Conservation (phyloP, 352 stramenopile genomes). For the Aphanomyces invadans region DNA sequence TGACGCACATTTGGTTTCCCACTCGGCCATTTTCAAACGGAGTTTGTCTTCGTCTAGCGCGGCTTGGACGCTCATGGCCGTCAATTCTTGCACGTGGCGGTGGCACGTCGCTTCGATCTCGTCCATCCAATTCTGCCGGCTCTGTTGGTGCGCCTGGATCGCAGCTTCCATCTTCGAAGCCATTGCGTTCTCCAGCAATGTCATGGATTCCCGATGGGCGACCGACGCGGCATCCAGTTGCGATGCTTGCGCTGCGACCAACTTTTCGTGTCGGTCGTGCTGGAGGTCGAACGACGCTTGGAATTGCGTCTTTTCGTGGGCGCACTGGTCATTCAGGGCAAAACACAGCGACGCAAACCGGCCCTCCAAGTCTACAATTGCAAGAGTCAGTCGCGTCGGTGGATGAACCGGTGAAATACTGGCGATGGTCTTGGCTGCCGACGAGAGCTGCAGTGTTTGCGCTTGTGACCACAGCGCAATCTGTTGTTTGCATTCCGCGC, state of each 20-base stretch:
- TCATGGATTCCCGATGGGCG: neutral
- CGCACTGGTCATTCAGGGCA: conserved; percentile 12
- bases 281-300: neutral
- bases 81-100: neutral
- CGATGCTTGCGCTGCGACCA: neutral
- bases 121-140: neutral
- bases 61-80: neutral
- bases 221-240: neutral
- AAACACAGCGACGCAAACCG: conserved; percentile 16
- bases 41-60: conserved; percentile 16
- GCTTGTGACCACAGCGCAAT: neutral
- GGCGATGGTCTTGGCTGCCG: conserved; percentile 14
- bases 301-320: conserved; percentile 9
- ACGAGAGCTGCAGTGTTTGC: neutral
- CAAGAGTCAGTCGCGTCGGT: neutral
- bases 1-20: conserved; percentile 13
- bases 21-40: conserved; percentile 18
- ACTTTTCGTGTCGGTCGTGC: neutral
- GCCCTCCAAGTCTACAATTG: neutral
- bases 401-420: too few relatives aligned
- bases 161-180: neutral
- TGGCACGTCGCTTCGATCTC: neutral
- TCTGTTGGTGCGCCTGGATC: neutral
- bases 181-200: neutral
- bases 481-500: conserved; percentile 10